Percentiles rank a stretch among this genome's conserved stretches.
phyloP scores from a whole-genome alignment of 148 eudicot genomes.

The Rhododendron ferrugineum region DNA sequence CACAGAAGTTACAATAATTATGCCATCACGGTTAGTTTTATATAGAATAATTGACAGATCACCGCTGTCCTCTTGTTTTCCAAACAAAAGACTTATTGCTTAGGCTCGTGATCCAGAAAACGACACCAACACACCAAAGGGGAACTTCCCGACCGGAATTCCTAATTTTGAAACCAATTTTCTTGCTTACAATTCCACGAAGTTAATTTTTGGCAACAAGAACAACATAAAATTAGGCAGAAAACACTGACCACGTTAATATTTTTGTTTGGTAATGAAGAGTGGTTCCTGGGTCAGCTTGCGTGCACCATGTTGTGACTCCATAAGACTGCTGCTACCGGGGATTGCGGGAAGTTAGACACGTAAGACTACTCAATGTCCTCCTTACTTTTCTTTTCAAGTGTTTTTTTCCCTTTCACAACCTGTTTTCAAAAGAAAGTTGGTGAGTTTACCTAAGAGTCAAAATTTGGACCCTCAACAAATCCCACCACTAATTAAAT shows the following conservation, averaged over 20 bases:
- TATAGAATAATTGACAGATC: not conserved
- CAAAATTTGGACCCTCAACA: slow-evolving; percentile 13
- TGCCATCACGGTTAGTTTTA: not conserved
- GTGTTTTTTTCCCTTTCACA: not conserved
- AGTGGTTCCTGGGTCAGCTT: fast-evolving
- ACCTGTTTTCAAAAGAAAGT: slow-evolving; percentile 7
- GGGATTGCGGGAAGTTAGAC: not conserved
- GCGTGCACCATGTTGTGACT: not conserved
- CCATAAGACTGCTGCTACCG: not conserved
- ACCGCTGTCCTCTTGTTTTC: not conserved
- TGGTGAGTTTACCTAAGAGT: slow-evolving; percentile 5
- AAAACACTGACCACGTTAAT: not conserved
- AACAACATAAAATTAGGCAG: not conserved
- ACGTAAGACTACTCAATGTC: not conserved
- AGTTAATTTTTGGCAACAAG: not conserved
- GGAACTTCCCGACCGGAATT: not conserved
- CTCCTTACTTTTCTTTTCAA: not conserved
- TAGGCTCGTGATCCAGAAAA: not conserved
- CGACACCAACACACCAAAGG: not conserved
- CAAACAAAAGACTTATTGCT: not conserved
- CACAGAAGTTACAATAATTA: not conserved
- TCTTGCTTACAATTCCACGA: not conserved
- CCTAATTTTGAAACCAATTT: not conserved
- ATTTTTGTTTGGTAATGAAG: too few species aligned
- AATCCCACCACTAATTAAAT: slow-evolving; percentile 11